Base-by-base conservation (phyloP, 108 stramenopile genomes). In the Nitzschia putrida region DNA sequence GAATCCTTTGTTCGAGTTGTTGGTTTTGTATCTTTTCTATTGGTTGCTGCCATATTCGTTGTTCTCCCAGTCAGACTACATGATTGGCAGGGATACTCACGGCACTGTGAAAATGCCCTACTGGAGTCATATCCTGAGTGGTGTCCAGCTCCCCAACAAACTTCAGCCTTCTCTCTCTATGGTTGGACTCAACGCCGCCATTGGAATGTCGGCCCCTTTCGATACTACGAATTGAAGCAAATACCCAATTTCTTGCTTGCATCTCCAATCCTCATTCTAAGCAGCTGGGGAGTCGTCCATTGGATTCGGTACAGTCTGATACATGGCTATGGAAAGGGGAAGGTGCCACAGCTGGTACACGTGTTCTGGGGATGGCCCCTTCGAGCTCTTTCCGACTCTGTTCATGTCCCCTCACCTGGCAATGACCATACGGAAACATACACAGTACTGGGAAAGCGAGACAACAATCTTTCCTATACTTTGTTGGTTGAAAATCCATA, bases 161-260 rank as follows among this genome's bases (percentile, higher is more conserved):
- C 47, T 23, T 41, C 25, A 22, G 65, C 56, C 13, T 94, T 92
- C 76, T 89, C 91, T 24, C 61, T 95, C 38, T 95, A 95, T 64
- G 71, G 76, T 18, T 69, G 85, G 71, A 83, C 89, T 14, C 93
- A 95, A 77, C 64, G 72, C 43, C 79, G 86, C 66, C 86, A 95
- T 61, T 95, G 93, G 93, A 92, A 95, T 74, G 90, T 95, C 7
- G 93, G 93, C 7, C 76, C 89, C 7, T 76, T 95, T 40, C 80
- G 78, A 16, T 95, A 95, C 75, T 95, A 78, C 57, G 75, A 88
- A 60, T 29, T 74, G 61, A 88, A 87, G 64, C 90, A 95, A 69
- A 77, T 92, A 40, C 93, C 93, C 26, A 95, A 95, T 58, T 92
- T 92, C 65, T 45, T 92, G 16, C 72, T 95, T 55, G 93, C 93